phyloP scores from a whole-genome alignment of 768 basidiomycete genomes.

The Lentinula guzmanii region DNA sequence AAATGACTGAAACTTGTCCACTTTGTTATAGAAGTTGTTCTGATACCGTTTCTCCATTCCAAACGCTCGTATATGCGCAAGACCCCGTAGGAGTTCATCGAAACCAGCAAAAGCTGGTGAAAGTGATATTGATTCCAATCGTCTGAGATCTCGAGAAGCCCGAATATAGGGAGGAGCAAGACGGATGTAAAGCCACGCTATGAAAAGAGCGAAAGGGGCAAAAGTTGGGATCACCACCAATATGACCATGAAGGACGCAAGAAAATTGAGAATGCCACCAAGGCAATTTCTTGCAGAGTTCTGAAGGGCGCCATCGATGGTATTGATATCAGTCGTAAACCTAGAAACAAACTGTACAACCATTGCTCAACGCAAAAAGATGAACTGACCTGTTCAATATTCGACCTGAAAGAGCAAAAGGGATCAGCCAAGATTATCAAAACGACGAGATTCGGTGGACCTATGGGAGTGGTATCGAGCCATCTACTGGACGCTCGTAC shows the following conservation, averaged over 20 bases:
- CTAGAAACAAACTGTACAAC: slow-evolving; percentile 17
- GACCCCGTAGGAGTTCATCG: slow-evolving; percentile 62
- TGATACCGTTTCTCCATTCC: slow-evolving; percentile 67
- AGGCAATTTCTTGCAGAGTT: slow-evolving; percentile 49
- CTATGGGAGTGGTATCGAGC: slow-evolving; percentile 71
- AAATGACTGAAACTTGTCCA: slow-evolving; percentile 64
- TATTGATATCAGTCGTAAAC: slow-evolving; percentile 72
- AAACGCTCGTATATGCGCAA: slow-evolving; percentile 65
- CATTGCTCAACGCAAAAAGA: not conserved
- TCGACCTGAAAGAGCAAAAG: not conserved
- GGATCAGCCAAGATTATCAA: not conserved
- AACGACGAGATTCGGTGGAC: slow-evolving; percentile 50
- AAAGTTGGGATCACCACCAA: slow-evolving; percentile 58
- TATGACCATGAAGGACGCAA: slow-evolving; percentile 60
- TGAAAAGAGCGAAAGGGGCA: slow-evolving; percentile 58
- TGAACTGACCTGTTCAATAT: not conserved
- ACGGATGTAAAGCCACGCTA: slow-evolving; percentile 64
- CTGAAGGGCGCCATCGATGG: slow-evolving; percentile 61
- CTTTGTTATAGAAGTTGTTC: slow-evolving; percentile 52
- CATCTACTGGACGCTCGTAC: slow-evolving; percentile 62
- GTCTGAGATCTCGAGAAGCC: slow-evolving; percentile 60
- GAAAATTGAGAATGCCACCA: slow-evolving; percentile 52
- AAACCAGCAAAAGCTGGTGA: slow-evolving; percentile 73
- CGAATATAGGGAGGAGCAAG: slow-evolving; percentile 56
- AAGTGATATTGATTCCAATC: slow-evolving; percentile 59